Evolutionary conservation across 768 basidiomycete genomes (phyloP), one percentile per base, ranked within the genome.

Genomic region (Cystofilobasidium capitatum): DNA sequence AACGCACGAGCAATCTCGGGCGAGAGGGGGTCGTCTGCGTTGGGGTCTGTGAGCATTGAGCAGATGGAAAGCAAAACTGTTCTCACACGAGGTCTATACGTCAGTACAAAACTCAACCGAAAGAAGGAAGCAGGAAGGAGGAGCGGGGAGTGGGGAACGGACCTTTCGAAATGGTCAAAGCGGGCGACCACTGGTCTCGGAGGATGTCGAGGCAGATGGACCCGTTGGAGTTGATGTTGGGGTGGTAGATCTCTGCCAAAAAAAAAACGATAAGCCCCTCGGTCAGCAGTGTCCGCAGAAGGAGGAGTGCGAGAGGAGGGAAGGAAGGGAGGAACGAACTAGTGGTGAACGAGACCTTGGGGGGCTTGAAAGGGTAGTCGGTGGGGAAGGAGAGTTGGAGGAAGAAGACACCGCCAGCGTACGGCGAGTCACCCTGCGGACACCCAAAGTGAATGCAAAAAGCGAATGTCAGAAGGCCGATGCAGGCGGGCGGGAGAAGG

Each of bases 321-420:
- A 36, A 24, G 13, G 12, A 16, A n/a, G 58, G 58, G n/a, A 17
- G 22, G 29, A 22, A 29, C 39, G 59, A 36, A 42, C 59, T 97
- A 76, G 96, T 98, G 72, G 91, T 94, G 80, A 99, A 99, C 82
- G 88, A 88, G 80, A 99, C 91, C 84, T 99, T 99, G 79, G 96
- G 96, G 49, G 96, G 96, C 81, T 98, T 97, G 87, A 98, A 98
- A 31, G 96, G 96, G 82, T 99, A 99, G 79, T 99, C 61, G 73
- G 76, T 77, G 45, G 76, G 76, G 75, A 77, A 77, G 64, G 74
- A 75, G n/a, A 77, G 71, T 51, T 73, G 73, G 26, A 78, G 73
- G 88, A 98, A 98, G 83, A 99, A 99, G 65, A 99, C 96, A 77
- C 96, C 96, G 75, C 96, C 96, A 37, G 94, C 86, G 77, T 99